phyloP scores from a whole-genome alignment of 2,329 filamentous ascomycete genomes.

The Tolypocladium amazonense region DNA sequence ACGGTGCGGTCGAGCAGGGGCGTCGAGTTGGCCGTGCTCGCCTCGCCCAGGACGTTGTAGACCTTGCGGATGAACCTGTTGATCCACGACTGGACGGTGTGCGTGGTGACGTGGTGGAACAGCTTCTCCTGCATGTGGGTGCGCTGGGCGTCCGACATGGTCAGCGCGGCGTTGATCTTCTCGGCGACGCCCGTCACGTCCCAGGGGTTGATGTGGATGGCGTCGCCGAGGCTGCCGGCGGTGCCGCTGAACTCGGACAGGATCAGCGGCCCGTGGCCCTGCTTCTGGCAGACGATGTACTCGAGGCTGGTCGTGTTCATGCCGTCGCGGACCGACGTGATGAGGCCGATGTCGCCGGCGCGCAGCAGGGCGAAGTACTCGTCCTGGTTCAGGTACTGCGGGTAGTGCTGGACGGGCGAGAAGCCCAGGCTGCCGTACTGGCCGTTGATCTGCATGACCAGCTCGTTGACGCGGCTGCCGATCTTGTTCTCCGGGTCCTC shows the following conservation, averaged over 20 bases:
- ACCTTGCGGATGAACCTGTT: slow-evolving; percentile 68
- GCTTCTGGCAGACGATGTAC: slow-evolving; percentile 86
- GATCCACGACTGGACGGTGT: slow-evolving; percentile 83
- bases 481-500: slow-evolving; percentile 72
- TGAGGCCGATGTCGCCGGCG: slow-evolving; percentile 81
- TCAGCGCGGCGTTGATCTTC: slow-evolving; percentile 71
- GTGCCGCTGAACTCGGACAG: slow-evolving; percentile 96
- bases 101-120: slow-evolving; percentile 73
- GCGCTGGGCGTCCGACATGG: slow-evolving; percentile 59
- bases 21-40: slow-evolving; percentile 64
- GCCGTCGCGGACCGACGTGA: slow-evolving; percentile 90
- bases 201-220: slow-evolving; percentile 96
- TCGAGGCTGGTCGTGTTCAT: slow-evolving; percentile 98
- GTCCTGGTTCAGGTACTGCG: slow-evolving; percentile 78
- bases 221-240: slow-evolving; percentile 71
- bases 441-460: slow-evolving; percentile 88
- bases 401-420: slow-evolving; percentile 87
- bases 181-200: slow-evolving; percentile 75
- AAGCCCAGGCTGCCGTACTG: slow-evolving; percentile 80
- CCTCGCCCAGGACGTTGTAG: slow-evolving; percentile 68
- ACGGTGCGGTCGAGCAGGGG: slow-evolving; percentile 68
- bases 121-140: slow-evolving; percentile 60
- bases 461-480: slow-evolving; percentile 77
- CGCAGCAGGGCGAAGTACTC: slow-evolving; percentile 94
- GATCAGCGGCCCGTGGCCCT: slow-evolving; percentile 78